Evolutionary conservation across 305 asterid species (phyloP).

Genomic region (Rubia peregrina): DNA sequence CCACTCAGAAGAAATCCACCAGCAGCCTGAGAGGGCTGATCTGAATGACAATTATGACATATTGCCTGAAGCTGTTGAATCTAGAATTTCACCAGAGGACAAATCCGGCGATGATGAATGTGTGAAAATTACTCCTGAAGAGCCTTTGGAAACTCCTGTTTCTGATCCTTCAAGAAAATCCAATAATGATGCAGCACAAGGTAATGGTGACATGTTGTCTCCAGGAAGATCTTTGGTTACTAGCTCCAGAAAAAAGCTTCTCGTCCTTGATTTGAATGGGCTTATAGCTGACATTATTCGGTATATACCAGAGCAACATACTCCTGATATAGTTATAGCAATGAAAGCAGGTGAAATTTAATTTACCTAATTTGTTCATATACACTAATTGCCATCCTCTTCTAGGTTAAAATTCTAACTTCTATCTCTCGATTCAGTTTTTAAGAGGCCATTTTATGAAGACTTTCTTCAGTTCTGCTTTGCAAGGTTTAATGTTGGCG

Average conservation of each 20-base stretch:
- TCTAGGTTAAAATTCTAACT: constrained; percentile 24
- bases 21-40: constrained; percentile 8
- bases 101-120: constrained; percentile 12
- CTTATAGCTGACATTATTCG: constrained; percentile 61
- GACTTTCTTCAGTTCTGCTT: constrained; percentile 83
- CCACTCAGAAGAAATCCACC: not conserved
- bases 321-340: constrained; percentile 43
- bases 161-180: constrained; percentile 16
- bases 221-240: constrained; percentile 12
- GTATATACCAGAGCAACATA: constrained; percentile 37
- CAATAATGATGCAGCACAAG: constrained; percentile 21
- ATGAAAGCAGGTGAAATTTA: constrained; percentile 58
- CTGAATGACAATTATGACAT: not conserved
- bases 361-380: not conserved
- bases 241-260: constrained; percentile 55
- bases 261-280: constrained; percentile 89
- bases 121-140: constrained; percentile 10
- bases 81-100: not conserved
- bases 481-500: constrained; percentile 65
- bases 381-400: not conserved
- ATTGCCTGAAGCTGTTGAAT: not conserved
- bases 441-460: constrained; percentile 73
- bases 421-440: constrained; percentile 42
- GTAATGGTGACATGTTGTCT: constrained; percentile 17
- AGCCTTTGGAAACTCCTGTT: not conserved